Evolutionary conservation across 2,329 filamentous ascomycete species (phyloP).

Genomic region (Arthrobotrys musiformis): DNA sequence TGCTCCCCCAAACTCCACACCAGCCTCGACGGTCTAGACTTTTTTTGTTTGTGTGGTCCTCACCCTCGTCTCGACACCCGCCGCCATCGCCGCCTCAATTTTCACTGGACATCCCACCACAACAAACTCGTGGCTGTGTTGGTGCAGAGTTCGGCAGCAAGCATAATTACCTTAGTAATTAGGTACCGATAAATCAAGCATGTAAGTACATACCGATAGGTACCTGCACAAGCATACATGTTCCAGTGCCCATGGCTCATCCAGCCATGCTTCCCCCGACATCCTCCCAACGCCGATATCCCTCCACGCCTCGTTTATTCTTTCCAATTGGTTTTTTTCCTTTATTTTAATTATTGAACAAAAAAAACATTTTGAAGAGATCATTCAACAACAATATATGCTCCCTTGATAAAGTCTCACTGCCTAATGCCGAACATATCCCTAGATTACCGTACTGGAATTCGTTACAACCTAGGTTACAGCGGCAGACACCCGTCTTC

Average conservation of each 20-base stretch:
- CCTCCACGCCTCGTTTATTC: conserved; percentile 62
- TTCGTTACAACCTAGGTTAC: neutral
- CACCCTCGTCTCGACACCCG: neutral
- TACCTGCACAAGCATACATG: too few relatives aligned
- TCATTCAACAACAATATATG: neutral
- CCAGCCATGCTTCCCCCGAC: conserved; percentile 36
- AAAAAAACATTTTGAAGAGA: neutral
- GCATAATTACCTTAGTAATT: neutral
- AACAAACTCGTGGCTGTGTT: conserved; percentile 19
- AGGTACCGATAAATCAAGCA: too few relatives aligned
- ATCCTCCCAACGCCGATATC: conserved; percentile 57
- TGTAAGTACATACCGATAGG: too few relatives aligned
- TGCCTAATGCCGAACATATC: neutral
- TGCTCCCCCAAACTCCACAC: neutral
- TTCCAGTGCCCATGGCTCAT: conserved; percentile 4
- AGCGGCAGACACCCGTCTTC: conserved; percentile 22
- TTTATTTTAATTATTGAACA: neutral
- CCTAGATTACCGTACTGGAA: neutral
- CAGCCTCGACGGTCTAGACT: neutral
- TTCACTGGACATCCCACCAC: neutral
- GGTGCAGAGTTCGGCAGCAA: neutral
- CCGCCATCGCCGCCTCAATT: conserved; percentile 20
- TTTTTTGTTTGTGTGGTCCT: neutral
- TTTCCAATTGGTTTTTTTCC: too few relatives aligned
- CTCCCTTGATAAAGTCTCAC: neutral